Base-by-base conservation (phyloP, 1,284 basidiomycete genomes). In the Ustilago curta region DNA sequence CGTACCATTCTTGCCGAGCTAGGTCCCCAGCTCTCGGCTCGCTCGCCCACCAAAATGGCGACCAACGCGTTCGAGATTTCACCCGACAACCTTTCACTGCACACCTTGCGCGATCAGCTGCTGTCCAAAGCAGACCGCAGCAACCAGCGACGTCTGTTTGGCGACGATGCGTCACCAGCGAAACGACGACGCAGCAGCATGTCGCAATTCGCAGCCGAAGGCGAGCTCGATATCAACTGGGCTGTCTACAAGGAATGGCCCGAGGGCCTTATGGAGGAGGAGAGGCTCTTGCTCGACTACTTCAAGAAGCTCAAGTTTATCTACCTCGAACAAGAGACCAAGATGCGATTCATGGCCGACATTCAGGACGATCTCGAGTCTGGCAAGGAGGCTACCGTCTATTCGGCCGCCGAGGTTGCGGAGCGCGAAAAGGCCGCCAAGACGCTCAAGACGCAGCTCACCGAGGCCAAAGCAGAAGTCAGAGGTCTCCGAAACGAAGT, bases 301-400 rank as follows among this genome's bases (percentile, higher is more conserved):
- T 82, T 79, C 57, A 78, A 76, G 57, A 80, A 82, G 70, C 78
- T 82, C 58, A 82, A 82, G 54, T 82, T 82, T 55, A 80, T 80
- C 63, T 80, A 80, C 52, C 64, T 82, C 42, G 80, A 82, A 59
- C 78, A 80, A 49, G 80, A 82, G 63, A 82, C 80, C 44, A 82
- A 82, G 67, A 71, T 80, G 66, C 78, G 78, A 14, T 82, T 82
- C 69, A 69, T 82, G 47, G 75, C 74, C 19, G 78, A 80, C 45
- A 64, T 82, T 50, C 74, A 79, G 60, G 80, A 82, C 39, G 80
- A 82, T 37, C 58, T 76, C 44, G 80, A 81, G 53, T 77, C 73
- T 7, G 80, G 78, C 48, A 77, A 75, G 21, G 80, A 81, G 58
- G 76, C 80, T 12, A 78, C 74, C 49, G 79, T 81, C 44, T 77